A percentile compares a stretch with the other conserved stretches of the same genome.
phyloP scores from a whole-genome alignment of 441 rosid species.

The Dalechampia spathulata region DNA sequence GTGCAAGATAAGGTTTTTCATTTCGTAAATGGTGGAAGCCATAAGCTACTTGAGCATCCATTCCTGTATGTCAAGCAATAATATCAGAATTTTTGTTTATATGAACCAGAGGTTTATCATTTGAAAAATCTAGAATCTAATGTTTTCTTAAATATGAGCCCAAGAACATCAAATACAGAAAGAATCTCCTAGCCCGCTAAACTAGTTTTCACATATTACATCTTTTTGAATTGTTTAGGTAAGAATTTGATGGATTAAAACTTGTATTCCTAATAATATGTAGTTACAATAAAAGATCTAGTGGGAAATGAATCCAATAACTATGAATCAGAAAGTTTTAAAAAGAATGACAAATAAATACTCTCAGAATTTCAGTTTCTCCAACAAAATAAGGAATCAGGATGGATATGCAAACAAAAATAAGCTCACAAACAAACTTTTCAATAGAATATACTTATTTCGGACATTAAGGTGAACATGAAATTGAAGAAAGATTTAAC shows the following conservation, averaged over 20 bases:
- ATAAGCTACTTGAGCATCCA: constrained; percentile 98
- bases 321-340: neutral
- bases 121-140: too few species aligned
- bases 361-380: constrained; percentile 5
- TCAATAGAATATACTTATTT: neutral
- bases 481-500: neutral
- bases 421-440: neutral
- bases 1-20: constrained; percentile 89
- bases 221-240: neutral
- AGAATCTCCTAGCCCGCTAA: neutral
- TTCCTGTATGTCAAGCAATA: constrained; percentile 41
- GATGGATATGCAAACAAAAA: neutral
- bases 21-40: constrained; percentile 93
- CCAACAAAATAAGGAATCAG: neutral
- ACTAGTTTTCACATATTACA: neutral
- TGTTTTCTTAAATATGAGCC: neutral
- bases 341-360: neutral
- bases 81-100: constrained; percentile 5
- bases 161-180: neutral
- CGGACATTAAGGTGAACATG: neutral
- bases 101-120: neutral
- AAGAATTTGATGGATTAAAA: neutral
- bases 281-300: neutral
- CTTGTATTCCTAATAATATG: neutral
- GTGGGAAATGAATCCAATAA: neutral